Base-by-base conservation (phyloP, 805 yeast species). In the Sugiyamaella chiloensis region DNA sequence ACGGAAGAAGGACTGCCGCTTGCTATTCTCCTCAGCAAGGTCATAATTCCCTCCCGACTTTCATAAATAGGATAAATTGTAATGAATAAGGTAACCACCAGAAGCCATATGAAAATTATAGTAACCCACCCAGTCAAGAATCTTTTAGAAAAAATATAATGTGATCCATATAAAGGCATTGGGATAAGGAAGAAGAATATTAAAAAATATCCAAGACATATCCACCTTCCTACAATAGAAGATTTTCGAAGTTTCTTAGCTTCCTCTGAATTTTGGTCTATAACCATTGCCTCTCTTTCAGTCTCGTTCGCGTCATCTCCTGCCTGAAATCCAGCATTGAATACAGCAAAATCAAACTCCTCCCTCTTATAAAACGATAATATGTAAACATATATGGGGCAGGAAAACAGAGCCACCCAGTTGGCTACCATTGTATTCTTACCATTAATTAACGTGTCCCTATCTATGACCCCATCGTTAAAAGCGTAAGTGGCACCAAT, bases 111-210 rank as follows among this genome's bases (percentile, higher is more conserved):
- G 43, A 88, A 79, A 50, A 83, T 80, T 24, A 88, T 93, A 31
- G 74, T 78, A 43, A 88, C 77, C 96, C 96, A 88, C 35, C 95
- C 96, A 3, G 91, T 85, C 65, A 88, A 88, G 67, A 87, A 86
- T 45, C 63, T 66, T 63, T 78, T 81, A 43, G 87, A 79, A 67
- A 88, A 88, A 32, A 87, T 72, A 61, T 88, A 88, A 2, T 77
- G 74, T 2, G 83, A 61, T 24, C 95, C 96, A 64, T 83, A 87
- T 91, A 88, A 82, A 55, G 96, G 95, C 87, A 87, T 85, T 58
- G 96, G 96, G 89, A 93, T 87, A 23, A 88, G 59, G 24, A 89
- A 74, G 27, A 87, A 67, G 43, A 88, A 68, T 39, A 83, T 72
- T 8, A 86, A 55, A 6, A 87, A 79, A 54, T 86, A 72, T 36